Evolutionary conservation across 2,329 filamentous ascomycete genomes (phyloP).

Genomic region (Fusarium chlamydosporum): DNA sequence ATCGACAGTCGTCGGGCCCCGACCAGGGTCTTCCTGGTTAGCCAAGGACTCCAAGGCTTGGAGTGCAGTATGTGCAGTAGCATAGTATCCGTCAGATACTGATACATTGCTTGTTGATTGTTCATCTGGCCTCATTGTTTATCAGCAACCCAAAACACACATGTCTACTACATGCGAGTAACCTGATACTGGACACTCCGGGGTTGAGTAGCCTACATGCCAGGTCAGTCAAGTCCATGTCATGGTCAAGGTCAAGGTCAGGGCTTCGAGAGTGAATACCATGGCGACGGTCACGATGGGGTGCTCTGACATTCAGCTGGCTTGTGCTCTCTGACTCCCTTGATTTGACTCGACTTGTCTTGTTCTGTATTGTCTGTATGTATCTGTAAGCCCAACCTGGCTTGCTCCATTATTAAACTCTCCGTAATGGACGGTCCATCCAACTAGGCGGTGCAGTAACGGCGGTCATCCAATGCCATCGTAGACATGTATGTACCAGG

Average conservation of each 20-base stretch:
- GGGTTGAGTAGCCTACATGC: constrained; percentile 13
- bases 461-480: background rate
- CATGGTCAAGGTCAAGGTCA: constrained; percentile 17
- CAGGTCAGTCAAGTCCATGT: constrained; percentile 1
- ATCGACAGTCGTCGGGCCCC: constrained; percentile 35
- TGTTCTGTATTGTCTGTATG: background rate
- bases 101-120: constrained; percentile 7
- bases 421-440: constrained; percentile 15
- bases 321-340: constrained; percentile 35
- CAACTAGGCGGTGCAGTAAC: background rate
- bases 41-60: constrained; percentile 20
- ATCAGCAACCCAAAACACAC: constrained; percentile 8
- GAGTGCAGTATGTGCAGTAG: constrained; percentile 9
- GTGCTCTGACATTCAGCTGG: constrained; percentile 40
- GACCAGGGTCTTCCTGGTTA: constrained; percentile 48
- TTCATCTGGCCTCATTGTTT: constrained; percentile 9
- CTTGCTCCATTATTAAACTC: constrained; percentile 20
- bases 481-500: background rate
- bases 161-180: background rate
- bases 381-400: constrained; percentile 29
- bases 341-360: background rate
- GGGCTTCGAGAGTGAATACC: constrained; percentile 35
- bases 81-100: constrained; percentile 1
- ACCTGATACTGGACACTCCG: constrained; percentile 14
- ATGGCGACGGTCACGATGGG: constrained; percentile 43